These are phyloP conservation scores for Pneumocystis oryctolagi DNA, from an alignment of 1,139 yeast genomes.

Conservation along the genomic window DNA sequence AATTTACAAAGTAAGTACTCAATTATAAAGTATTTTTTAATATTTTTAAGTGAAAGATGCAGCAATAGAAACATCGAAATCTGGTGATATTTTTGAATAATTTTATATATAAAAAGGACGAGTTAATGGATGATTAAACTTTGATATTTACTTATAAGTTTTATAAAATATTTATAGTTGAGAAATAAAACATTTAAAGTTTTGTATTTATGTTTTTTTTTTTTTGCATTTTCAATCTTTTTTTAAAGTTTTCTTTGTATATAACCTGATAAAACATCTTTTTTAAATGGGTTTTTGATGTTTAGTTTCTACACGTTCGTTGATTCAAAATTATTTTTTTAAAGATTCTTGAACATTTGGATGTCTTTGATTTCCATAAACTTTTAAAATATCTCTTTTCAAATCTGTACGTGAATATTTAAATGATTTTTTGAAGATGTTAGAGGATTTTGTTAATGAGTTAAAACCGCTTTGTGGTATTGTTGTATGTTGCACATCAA, in stretches of 20 bases:
- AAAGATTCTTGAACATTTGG: not conserved
- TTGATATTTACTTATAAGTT: not conserved
- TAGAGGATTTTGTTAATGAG: not conserved
- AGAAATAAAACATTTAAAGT: not conserved
- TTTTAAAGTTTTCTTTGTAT: no score
- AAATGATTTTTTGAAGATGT: not conserved
- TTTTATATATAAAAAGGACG: not conserved
- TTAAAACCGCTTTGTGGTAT: slow-evolving; percentile 19
- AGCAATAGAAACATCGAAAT: not conserved
- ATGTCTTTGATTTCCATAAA: not conserved
- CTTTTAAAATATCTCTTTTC: not conserved
- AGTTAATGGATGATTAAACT: not conserved
- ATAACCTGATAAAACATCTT: no score
- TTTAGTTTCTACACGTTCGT: no score
- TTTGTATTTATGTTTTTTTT: not conserved
- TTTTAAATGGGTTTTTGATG: no score
- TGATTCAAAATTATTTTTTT: no score
- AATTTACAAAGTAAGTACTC: not conserved
- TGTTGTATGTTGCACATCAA: slow-evolving; percentile 23
- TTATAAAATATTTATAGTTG: not conserved
- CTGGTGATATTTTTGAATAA: not conserved
- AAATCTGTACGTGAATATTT: not conserved
- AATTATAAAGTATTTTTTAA: not conserved
- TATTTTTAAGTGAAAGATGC: not conserved
- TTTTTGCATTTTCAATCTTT: not conserved